Evolutionary conservation across 2,329 filamentous ascomycete species (phyloP).

Genomic region (Claviceps arundinis): DNA sequence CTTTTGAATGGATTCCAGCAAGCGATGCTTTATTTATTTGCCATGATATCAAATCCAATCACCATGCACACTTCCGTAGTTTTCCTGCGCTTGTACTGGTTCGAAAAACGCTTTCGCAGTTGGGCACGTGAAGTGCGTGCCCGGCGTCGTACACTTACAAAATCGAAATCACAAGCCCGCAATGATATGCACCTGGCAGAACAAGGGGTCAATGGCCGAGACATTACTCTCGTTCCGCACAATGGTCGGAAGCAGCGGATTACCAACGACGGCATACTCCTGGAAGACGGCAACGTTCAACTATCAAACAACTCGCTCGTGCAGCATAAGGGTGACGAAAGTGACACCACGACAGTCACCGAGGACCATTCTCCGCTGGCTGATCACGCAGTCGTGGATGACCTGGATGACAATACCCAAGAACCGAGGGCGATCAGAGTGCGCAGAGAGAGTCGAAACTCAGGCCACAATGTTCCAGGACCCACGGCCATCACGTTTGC

Average conservation of each 20-base stretch:
- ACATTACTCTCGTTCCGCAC: slow-evolving; percentile 53
- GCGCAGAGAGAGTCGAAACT: slow-evolving; percentile 1
- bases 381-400: slow-evolving; percentile 3
- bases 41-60: slow-evolving; percentile 70
- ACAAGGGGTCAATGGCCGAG: slow-evolving; percentile 49
- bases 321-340: slow-evolving; percentile 23
- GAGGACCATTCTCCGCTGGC: slow-evolving; percentile 9
- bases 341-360: slow-evolving; percentile 18
- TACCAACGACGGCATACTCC: slow-evolving; percentile 46
- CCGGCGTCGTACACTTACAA: slow-evolving; percentile 49
- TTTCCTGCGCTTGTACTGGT: slow-evolving; percentile 91
- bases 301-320: slow-evolving; percentile 9
- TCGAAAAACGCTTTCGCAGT: slow-evolving; percentile 87
- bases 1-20: slow-evolving; percentile 58
- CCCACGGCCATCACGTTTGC: slow-evolving; percentile 49
- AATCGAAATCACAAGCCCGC: slow-evolving; percentile 41
- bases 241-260: slow-evolving; percentile 41
- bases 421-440: neutral
- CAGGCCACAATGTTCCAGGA: slow-evolving; percentile 4
- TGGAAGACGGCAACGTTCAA: slow-evolving; percentile 26
- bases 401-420: neutral
- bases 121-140: slow-evolving; percentile 61
- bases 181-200: slow-evolving; percentile 37
- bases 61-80: slow-evolving; percentile 78
- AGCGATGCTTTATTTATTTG: slow-evolving; percentile 55